Evolutionary conservation across 139 green algal species (phyloP).

Genomic region (Pleodorina starrii): DNA sequence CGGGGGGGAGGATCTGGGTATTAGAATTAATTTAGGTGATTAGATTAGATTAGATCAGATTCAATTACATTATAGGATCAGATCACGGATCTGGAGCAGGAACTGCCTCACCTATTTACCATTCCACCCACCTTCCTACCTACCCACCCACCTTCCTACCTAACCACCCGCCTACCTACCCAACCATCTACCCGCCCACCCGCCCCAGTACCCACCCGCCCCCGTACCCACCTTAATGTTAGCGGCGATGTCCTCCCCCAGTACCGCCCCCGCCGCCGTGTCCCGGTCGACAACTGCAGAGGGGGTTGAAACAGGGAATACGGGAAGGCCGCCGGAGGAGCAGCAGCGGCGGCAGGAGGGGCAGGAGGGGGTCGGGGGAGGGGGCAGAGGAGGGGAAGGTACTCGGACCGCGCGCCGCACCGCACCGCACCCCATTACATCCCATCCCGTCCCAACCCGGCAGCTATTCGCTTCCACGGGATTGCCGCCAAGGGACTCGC

Average conservation of each 20-base stretch:
- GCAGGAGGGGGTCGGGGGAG: no score
- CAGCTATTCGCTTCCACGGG: no score
- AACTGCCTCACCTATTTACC: background rate
- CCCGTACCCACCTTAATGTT: slow-evolving; percentile 50
- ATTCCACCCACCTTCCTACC: background rate
- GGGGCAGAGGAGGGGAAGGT: no score
- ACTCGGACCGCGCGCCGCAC: no score
- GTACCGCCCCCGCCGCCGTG: slow-evolving; percentile 19
- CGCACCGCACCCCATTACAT: no score
- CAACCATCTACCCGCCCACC: background rate
- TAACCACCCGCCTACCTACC: background rate
- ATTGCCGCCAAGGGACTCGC: no score
- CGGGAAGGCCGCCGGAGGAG: no score
- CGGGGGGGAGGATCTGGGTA: background rate
- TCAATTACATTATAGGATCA: no score
- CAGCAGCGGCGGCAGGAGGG: background rate
- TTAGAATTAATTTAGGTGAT: no score
- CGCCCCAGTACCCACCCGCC: background rate
- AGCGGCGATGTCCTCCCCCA: slow-evolving; percentile 51
- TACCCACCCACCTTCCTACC: background rate
- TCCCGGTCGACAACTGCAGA: slow-evolving; percentile 37
- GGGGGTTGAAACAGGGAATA: background rate
- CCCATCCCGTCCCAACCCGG: no score
- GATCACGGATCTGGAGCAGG: no score
- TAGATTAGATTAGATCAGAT: no score